Percentiles rank a stretch among this genome's conserved stretches.
Conservation (phyloP, 139 green algal species). For the Chlorella sp. region DNA sequence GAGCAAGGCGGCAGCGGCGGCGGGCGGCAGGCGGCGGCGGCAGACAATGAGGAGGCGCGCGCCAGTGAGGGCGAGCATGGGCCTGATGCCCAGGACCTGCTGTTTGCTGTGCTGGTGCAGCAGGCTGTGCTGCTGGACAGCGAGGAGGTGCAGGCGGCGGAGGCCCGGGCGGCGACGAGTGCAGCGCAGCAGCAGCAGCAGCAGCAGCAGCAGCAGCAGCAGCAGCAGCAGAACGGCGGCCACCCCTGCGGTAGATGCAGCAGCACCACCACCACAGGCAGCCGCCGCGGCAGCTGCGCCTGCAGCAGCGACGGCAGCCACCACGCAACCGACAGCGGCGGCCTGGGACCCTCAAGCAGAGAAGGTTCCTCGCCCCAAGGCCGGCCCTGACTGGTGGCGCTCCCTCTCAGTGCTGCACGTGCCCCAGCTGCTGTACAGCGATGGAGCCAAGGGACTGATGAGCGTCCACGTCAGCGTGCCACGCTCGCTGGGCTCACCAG, state of each 20-base stretch:
- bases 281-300: neutral
- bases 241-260: neutral
- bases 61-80: neutral
- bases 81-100: neutral
- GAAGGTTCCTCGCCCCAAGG: neutral
- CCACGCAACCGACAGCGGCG: neutral
- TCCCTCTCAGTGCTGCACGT: slow-evolving; percentile 37
- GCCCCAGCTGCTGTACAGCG: slow-evolving; percentile 10
- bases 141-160: slow-evolving; percentile 1
- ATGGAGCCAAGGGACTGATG: slow-evolving; percentile 27
- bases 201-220: neutral
- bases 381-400: slow-evolving; percentile 11
- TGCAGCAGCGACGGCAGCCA: slow-evolving; percentile 17
- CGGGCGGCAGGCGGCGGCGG: neutral
- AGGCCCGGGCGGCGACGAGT: too few species aligned
- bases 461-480: neutral
- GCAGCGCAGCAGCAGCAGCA: neutral
- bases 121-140: slow-evolving; percentile 11
- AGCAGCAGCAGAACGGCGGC: neutral
- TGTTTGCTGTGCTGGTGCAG: slow-evolving; percentile 19
- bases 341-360: slow-evolving; percentile 3
- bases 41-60: neutral
- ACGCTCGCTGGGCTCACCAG: neutral
- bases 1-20: neutral
- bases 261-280: neutral